These are phyloP conservation scores for Heliosperma pusillum DNA, from an alignment of 148 eudicot genomes.

Conservation along the genomic window DNA sequence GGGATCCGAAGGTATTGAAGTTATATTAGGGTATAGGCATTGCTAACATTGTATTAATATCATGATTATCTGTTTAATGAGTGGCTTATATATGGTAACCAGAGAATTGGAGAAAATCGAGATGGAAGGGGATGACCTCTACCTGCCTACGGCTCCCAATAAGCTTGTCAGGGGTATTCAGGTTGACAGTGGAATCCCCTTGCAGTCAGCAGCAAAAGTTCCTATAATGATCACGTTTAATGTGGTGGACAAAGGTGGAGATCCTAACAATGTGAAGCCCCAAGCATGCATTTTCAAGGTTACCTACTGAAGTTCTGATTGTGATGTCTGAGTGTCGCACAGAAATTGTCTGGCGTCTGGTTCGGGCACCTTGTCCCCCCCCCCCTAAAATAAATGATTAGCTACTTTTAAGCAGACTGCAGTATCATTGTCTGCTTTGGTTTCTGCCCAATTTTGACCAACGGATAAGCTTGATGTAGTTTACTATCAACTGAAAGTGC, in stretches of 20 bases:
- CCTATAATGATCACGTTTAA: conserved; percentile 98
- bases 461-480: neutral
- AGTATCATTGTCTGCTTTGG: conserved; percentile 3
- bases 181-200: conserved; percentile 93
- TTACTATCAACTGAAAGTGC: neutral
- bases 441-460: neutral
- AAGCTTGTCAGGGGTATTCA: conserved; percentile 89
- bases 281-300: conserved; percentile 99
- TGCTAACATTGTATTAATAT: neutral
- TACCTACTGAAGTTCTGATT: conserved; percentile 23
- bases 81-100: conserved; percentile 13
- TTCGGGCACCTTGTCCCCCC: too few species aligned
- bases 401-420: neutral
- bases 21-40: conserved; percentile 7
- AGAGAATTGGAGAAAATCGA: conserved; percentile 89
- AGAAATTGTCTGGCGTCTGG: neutral
- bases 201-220: conserved; percentile 98
- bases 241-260: conserved; percentile 74
- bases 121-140: conserved; percentile 78
- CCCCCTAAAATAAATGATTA: neutral
- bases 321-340: neutral
- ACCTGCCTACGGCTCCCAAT: conserved; percentile 89
- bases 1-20: conserved; percentile 72
- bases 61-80: conserved; percentile 10
- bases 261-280: conserved; percentile 61